Base-by-base conservation (phyloP, 2,329 filamentous ascomycete genomes). In the Hymenoscyphus albidus region DNA sequence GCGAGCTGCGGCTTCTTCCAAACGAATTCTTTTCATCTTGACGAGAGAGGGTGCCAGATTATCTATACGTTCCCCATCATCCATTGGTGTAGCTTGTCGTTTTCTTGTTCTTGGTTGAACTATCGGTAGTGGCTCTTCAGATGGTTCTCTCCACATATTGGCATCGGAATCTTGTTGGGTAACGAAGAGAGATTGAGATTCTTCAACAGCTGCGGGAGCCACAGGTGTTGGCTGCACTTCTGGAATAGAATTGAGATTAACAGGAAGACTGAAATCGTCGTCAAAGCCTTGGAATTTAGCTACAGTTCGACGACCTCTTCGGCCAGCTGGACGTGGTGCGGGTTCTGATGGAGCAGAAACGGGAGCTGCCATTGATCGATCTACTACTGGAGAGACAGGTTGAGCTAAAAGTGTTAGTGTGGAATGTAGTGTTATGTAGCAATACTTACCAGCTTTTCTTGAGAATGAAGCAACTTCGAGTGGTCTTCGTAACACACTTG, bases 261-360 rank as follows among this genome's bases (percentile, higher is more conserved):
- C 32, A 14, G 66, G 64, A 2, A 62, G 61, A 32, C 54, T 63
- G 18, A 71, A 70, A 61, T 80, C 81, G 66, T 84, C 83, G 68
- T 88, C 89, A 66, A 96, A 96, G 0, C 89, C 88, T 56, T 87
- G 91, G 77, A 97, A 95, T 1, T 88, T 82, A 74, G 80, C 81
- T 57, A 78, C 75, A 13, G 79, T 75, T 65, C 79, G 75, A 64
- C 82, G 77, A 59, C 75, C 69, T 63, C 79, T 75, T 61, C 70
- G 65, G 63, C 65, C 65, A 56, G 66, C 62, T 38, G 67, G 59
- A 44, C 59, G 56, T 55, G 63, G 55, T 42, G 58, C 51, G 55
- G 31, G 51, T n/a, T 61, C 58, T 31, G 69, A 67, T 67, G 42
- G 66, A 39, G 14, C 27, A 48, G 54, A 27, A 9, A 13, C 55